These are phyloP conservation scores for Sphaceloma murrayae DNA, from an alignment of 2,329 filamentous ascomycete genomes.

Conservation along the genomic window DNA sequence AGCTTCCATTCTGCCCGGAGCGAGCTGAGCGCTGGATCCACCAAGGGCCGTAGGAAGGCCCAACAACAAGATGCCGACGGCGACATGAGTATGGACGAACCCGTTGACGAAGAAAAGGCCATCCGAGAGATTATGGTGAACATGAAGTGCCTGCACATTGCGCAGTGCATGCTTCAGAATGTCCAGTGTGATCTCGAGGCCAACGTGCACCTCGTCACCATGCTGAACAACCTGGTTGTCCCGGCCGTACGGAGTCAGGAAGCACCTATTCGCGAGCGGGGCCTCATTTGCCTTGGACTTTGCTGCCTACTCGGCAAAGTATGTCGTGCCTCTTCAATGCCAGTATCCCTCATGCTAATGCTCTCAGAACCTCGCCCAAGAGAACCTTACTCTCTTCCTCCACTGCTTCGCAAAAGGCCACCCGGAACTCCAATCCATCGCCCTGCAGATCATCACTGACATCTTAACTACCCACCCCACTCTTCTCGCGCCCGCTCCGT, in stretches of 20 bases:
- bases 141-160: conserved; percentile 95
- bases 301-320: conserved; percentile 83
- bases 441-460: conserved; percentile 84
- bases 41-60: conserved; percentile 29
- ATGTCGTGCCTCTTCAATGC: conserved; percentile 21
- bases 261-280: conserved; percentile 81
- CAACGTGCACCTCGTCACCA: conserved; percentile 86
- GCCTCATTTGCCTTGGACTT: conserved; percentile 78
- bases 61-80: conserved; percentile 48
- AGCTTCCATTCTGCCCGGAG: conserved; percentile 93
- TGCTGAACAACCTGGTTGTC: conserved; percentile 94
- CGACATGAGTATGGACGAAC: conserved; percentile 38
- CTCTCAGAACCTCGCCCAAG: conserved; percentile 65
- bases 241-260: conserved; percentile 91
- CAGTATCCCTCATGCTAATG: conserved; percentile 19
- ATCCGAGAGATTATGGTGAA: conserved; percentile 91
- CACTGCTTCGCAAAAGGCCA: conserved; percentile 94
- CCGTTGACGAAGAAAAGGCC: conserved; percentile 59
- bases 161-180: conserved; percentile 94
- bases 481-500: conserved; percentile 51
- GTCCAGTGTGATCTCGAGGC: conserved; percentile 79
- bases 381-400: conserved; percentile 87
- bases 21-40: conserved; percentile 60
- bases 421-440: conserved; percentile 77
- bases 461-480: conserved; percentile 83